Evolutionary conservation across 257 asterid species (phyloP), one percentile per base, ranked within the genome.

Genomic region (Prunella vulgaris): DNA sequence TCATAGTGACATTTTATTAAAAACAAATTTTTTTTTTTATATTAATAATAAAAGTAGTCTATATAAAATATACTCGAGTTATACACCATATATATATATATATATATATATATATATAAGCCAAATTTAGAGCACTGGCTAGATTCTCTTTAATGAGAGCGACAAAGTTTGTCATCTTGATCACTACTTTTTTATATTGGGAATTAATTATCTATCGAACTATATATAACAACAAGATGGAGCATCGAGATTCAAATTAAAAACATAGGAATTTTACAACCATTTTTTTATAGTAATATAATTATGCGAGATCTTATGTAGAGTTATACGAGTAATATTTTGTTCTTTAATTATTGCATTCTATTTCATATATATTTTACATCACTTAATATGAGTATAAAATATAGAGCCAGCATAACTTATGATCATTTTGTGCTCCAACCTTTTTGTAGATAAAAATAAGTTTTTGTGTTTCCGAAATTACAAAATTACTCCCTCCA

Each of bases 121-220:
- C 63, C 63, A 57, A 57, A 25, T 14, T 24, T 60, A 51, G 54
- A 48, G 76, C 22, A 32, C 35, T 44, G 18, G 33, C 13, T 40
- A 59, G 57, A 56, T 69, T 58, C 74, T 42, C 2, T 42, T 24
- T 22, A 49, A n/a, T 30, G 75, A 71, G 69, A 71, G 53, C 25
- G 68, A 60, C 40, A 60, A 52, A n/a, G 35, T 7, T 49, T 61
- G 76, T 61, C 64, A 5, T 33, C 51, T 60, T n/a, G n/a, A n/a
- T 61, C 69, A 20, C 61, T 15, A 18, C 7, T 24, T 48, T 35
- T 71, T 32, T 1, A 48, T 30, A 49, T 71, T 33, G 63, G 53
- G 63, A 71, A 61, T 21, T 71, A 18, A 51, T 61, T 61, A 44
- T 6, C 49, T 15, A 17, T 25, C 42, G 27, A 53, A 22, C 54